Base-by-base conservation (phyloP, 306 rosid genomes). In the Vicia villosa region DNA sequence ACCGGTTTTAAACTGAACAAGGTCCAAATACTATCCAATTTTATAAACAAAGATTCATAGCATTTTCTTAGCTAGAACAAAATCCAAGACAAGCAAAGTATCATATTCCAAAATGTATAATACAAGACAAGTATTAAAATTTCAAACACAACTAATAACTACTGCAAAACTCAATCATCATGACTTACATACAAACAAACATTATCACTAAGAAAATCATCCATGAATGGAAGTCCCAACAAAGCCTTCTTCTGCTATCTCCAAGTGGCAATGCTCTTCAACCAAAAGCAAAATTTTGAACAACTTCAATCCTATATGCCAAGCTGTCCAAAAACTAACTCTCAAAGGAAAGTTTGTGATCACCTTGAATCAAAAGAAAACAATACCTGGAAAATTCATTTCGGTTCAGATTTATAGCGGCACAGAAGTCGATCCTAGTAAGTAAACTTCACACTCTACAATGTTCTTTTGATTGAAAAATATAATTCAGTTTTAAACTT, bases 341-440 rank as follows among this genome's bases (percentile, higher is more conserved):
- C 77, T 90, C 58, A 69, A 66, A 8, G 94, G 88, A 49, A 72
- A 66, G 37, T 70, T 85, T 0, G 54, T 75, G n/a, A 54, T 82
- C 57, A 63, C 52, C 6, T 69, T 47, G 51, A 13, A 70, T 43
- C 52, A 70, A 32, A 69, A 77, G 15, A 68, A 80, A 75, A 62
- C 88, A 10, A 67, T 66, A 57, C 79, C 86, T 55, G 89, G 77
- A 62, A 90, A 83, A 50, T 79, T 81, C 4, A 63, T 76, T 61
- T 84, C 74, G 68, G 60, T 90, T 79, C 89, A 67, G 78, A 75
- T 90, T 37, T 85, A 50, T 58, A 90, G 96, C 63, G 80, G 81
- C 55, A 82, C 91, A 1, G 73, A 82, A 68, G 66, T 80, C 3
- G 88, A 82, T 73, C 86, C 83, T 5, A 57, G 91, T 86, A 57